A percentile compares a stretch with the other conserved stretches of the same genome.
These are phyloP conservation scores for Russula virescens DNA, from an alignment of 768 basidiomycete genomes.

Conservation along the genomic window DNA sequence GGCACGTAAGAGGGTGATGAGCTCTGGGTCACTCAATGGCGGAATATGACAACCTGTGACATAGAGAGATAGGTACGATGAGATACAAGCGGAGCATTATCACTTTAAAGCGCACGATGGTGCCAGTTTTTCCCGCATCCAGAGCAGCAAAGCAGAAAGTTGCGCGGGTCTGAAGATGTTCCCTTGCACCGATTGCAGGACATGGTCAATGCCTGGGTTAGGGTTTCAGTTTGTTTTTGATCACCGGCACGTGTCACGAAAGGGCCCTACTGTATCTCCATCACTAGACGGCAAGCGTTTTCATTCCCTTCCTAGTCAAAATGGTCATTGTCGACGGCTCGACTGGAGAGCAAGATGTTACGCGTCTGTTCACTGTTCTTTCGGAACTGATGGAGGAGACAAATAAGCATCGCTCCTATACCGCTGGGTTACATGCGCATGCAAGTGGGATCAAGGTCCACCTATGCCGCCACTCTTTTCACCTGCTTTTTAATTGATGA, in stretches of 20 bases:
- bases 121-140: slow-evolving; percentile 35
- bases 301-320: neutral
- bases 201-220: slow-evolving; percentile 27
- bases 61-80: neutral
- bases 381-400: slow-evolving; percentile 81
- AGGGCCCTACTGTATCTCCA: too few relatives aligned
- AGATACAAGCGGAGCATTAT: neutral
- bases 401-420: slow-evolving; percentile 66
- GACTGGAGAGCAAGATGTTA: slow-evolving; percentile 49
- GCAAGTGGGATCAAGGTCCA: slow-evolving; percentile 75
- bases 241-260: too few relatives aligned
- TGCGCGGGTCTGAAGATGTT: slow-evolving; percentile 23
- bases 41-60: slow-evolving; percentile 33
- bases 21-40: slow-evolving; percentile 28
- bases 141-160: slow-evolving; percentile 34
- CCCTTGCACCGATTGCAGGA: slow-evolving; percentile 24
- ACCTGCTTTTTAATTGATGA: neutral
- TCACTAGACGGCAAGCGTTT: neutral
- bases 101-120: slow-evolving; percentile 27
- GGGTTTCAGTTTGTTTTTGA: neutral
- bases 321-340: slow-evolving; percentile 53
- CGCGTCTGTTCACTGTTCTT: slow-evolving; percentile 60
- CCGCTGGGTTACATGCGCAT: slow-evolving; percentile 65
- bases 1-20: slow-evolving; percentile 27
- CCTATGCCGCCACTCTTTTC: slow-evolving; percentile 30